phyloP scores from a whole-genome alignment of 2,329 filamentous ascomycete species.

The Fusarium napiforme region DNA sequence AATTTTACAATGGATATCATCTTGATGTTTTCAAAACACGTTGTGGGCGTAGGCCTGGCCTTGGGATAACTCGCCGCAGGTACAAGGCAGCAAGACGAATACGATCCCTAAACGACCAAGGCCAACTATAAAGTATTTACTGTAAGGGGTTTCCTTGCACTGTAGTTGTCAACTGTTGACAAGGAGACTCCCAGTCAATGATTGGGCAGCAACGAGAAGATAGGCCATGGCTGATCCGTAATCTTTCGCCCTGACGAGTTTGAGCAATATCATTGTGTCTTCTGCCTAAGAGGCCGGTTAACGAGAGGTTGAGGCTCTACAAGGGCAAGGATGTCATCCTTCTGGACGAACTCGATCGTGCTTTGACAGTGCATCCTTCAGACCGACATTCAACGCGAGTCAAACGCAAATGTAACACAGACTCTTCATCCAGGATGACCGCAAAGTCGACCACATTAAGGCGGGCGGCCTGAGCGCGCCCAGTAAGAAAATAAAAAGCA shows the following conservation, averaged over 20 bases:
- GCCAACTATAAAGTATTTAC: not conserved
- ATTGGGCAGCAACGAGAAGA: not conserved
- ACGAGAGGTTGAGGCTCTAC: not conserved
- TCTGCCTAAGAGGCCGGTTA: not conserved
- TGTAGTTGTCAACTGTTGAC: not conserved
- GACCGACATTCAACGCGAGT: constrained; percentile 30
- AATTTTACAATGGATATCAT: not conserved
- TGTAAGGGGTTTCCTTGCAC: not conserved
- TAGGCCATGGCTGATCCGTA: not conserved
- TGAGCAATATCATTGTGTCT: not conserved
- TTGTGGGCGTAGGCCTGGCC: not conserved
- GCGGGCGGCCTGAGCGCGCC: constrained; percentile 32
- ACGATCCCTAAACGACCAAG: not conserved
- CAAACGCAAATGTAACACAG: constrained; percentile 4
- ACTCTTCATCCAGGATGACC: not conserved
- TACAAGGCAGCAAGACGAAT: not conserved
- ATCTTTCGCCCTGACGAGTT: not conserved
- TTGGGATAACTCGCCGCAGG: not conserved
- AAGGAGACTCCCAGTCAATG: not conserved
- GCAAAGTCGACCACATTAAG: not conserved
- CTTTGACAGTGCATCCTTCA: constrained; percentile 7
- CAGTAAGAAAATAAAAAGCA: constrained; percentile 33
- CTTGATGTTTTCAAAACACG: constrained; percentile 12
- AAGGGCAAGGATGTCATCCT: not conserved
- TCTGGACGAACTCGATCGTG: not conserved